Conservation (phyloP, 352 stramenopile species). For the Peronosclerospora sorghi region DNA sequence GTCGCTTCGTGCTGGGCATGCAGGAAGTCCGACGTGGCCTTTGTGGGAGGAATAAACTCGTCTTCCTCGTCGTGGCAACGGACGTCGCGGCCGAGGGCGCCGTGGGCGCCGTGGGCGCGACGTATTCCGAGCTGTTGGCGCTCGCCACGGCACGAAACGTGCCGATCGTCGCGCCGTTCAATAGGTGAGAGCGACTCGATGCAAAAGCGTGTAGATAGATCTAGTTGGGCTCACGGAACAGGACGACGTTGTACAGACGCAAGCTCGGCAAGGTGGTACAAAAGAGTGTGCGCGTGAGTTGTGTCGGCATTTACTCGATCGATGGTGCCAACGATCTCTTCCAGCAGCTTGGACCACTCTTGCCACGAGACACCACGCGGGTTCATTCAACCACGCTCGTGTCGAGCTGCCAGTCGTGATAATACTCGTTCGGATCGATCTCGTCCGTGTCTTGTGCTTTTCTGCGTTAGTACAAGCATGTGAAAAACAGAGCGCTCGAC, state of each 20-base stretch:
- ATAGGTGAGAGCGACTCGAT: slow-evolving; percentile 19
- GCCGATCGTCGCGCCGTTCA: slow-evolving; percentile 32
- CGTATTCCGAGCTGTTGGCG: slow-evolving; percentile 75
- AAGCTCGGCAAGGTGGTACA: slow-evolving; percentile 86
- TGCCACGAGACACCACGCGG: background rate
- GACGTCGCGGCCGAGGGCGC: slow-evolving; percentile 77
- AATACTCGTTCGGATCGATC: slow-evolving; percentile 29
- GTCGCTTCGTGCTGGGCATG: slow-evolving; percentile 86
- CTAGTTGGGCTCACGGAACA: background rate
- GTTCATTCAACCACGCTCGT: slow-evolving; percentile 1
- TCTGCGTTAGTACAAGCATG: background rate
- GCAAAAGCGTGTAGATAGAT: background rate
- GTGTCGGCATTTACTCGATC: slow-evolving; percentile 90
- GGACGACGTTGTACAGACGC: slow-evolving; percentile 33
- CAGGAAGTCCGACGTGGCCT: slow-evolving; percentile 86
- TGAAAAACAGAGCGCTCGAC: background rate
- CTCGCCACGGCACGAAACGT: slow-evolving; percentile 38
- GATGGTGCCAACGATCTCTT: slow-evolving; percentile 91
- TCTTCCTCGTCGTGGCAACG: slow-evolving; percentile 83
- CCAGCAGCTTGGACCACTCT: slow-evolving; percentile 23
- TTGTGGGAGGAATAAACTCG: slow-evolving; percentile 63
- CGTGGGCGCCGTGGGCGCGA: slow-evolving; percentile 73
- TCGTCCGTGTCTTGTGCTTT: too few relatives aligned
- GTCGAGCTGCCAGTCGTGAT: slow-evolving; percentile 28
- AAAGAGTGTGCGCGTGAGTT: slow-evolving; percentile 91